These are phyloP conservation scores for Cercospora zeae-maydis DNA, from an alignment of 2,329 filamentous ascomycete genomes.

Conservation along the genomic window DNA sequence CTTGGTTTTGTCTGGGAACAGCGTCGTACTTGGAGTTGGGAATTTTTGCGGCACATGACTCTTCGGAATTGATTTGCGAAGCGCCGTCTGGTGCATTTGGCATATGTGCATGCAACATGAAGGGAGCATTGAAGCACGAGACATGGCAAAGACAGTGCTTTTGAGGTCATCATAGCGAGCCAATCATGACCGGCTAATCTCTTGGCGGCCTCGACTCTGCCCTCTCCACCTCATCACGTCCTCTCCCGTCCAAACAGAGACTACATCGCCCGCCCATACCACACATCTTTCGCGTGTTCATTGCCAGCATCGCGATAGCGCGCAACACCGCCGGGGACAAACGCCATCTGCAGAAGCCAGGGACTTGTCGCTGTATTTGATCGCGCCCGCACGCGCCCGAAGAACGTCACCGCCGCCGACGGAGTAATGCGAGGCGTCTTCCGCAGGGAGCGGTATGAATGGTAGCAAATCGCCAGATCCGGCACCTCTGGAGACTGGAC, in stretches of 20 bases:
- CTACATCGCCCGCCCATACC: background rate
- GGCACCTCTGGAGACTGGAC: conserved; percentile 20
- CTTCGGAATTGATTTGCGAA: background rate
- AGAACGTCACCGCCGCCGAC: background rate
- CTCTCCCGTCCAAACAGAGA: conserved; percentile 1
- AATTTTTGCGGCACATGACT: background rate
- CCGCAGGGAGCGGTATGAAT: conserved; percentile 30
- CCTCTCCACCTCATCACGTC: background rate
- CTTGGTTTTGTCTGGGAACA: background rate
- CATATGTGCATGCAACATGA: background rate
- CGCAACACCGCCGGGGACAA: background rate
- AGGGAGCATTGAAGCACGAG: background rate
- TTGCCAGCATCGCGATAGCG: background rate
- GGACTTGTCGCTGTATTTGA: background rate
- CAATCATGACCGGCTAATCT: background rate
- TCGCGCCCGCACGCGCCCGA: conserved; percentile 8
- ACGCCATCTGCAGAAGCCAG: background rate
- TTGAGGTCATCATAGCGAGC: background rate
- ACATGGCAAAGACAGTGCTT: background rate
- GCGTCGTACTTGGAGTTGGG: background rate
- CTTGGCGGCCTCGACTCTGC: background rate
- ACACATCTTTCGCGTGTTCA: background rate
- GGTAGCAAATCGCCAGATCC: conserved; percentile 30
- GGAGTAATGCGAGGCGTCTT: conserved; percentile 14
- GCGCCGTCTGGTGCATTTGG: background rate